Conservation (phyloP, 352 stramenopile species). For the Blastocystis sp. region DNA sequence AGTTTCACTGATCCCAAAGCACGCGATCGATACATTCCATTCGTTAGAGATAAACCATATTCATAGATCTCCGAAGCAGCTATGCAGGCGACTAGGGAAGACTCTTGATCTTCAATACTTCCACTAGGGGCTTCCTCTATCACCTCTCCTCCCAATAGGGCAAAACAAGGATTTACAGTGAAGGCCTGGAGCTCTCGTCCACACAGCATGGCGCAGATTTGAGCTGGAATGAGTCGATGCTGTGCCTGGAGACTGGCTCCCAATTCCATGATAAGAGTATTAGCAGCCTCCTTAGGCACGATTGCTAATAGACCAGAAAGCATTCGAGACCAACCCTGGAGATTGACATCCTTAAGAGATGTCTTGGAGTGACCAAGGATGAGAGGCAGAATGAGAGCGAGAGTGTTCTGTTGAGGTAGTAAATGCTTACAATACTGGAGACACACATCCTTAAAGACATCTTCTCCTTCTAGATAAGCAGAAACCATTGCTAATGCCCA, state of each 20-base stretch:
- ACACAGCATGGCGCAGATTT: constrained; percentile 51
- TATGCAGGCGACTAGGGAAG: background rate
- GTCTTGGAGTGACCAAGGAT: background rate
- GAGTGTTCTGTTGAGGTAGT: constrained; percentile 26
- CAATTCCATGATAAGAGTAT: background rate
- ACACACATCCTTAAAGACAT: constrained; percentile 15
- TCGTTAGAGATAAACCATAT: constrained; percentile 34
- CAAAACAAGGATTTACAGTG: background rate
- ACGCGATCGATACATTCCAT: constrained; percentile 39
- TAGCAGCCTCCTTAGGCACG: background rate
- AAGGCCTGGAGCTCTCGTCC: constrained; percentile 19
- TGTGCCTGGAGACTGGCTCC: background rate
- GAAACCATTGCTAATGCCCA: constrained; percentile 26
- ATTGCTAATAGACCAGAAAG: constrained; percentile 40
- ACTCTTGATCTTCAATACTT: background rate
- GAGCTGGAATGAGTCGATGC: constrained; percentile 11
- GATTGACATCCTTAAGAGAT: background rate
- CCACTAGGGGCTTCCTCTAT: background rate
- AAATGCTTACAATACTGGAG: background rate
- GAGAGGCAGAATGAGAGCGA: constrained; percentile 22
- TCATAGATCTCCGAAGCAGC: constrained; percentile 50
- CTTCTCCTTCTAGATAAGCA: constrained; percentile 48
- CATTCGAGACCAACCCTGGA: constrained; percentile 33
- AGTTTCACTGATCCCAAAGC: constrained; percentile 9
- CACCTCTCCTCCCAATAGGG: background rate